phyloP scores from a whole-genome alignment of 225 moss, liverwort and hornwort genomes.

The Polytrichum formosum region DNA sequence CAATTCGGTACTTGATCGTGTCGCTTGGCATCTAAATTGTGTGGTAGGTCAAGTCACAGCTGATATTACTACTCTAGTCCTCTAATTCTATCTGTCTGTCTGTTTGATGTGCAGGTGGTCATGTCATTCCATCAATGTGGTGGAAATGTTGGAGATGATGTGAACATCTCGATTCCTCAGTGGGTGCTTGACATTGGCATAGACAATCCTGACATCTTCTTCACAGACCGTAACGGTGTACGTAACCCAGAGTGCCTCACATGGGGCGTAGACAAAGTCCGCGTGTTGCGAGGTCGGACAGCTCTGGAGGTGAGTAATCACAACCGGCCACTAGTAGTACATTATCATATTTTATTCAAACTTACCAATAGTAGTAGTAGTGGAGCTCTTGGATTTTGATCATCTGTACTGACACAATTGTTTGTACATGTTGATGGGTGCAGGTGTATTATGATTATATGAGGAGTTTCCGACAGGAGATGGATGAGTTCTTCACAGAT shows the following conservation, averaged over 20 bases:
- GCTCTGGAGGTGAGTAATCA: conserved; percentile 42
- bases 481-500: conserved; percentile 41
- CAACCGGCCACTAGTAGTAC: no score
- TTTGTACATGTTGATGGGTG: neutral
- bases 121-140: conserved; percentile 95
- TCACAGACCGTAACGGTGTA: conserved; percentile 55
- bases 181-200: conserved; percentile 74
- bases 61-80: no score
- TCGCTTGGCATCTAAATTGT: no score
- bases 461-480: conserved; percentile 64
- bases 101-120: conserved; percentile 75
- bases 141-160: conserved; percentile 68
- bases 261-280: conserved; percentile 65
- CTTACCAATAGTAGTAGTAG: no score
- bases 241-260: conserved; percentile 72
- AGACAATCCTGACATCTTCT: conserved; percentile 75
- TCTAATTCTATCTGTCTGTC: conserved; percentile 1
- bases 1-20: no score
- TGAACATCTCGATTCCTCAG: conserved; percentile 61
- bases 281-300: conserved; percentile 61
- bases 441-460: conserved; percentile 95
- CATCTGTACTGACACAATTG: no score
- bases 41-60: no score
- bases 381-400: no score
- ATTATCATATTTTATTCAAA: no score